Base-by-base conservation (phyloP, 73 alveolate genomes). In the Strombidium stylifer region DNA sequence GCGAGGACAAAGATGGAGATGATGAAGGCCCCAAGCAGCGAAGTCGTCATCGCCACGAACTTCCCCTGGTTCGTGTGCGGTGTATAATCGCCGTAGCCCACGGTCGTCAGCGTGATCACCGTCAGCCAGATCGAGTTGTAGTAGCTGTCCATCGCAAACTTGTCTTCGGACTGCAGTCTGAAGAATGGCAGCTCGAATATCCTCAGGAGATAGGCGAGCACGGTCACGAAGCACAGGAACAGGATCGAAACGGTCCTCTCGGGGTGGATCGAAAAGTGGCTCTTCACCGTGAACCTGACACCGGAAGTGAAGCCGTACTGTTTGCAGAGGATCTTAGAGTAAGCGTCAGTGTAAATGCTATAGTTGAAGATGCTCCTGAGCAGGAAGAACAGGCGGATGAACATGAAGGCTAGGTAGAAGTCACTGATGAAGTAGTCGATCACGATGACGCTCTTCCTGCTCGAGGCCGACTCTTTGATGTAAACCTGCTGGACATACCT, bases 11-110 rank as follows among this genome's bases (percentile, higher is more conserved):
- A 41, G 60, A 77, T 25, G 12, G 91, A 72, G 32, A 80, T 61
- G 27, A 74, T 47, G 56, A 73, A 80, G 42, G 87, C 80, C 0
- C 91, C 91, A 68, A 80, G 64, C 10, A 80, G 45, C 3, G 91
- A 73, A 45, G 65, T 34, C 37, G 75, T 26, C 15, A 75, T 45
- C 14, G 84, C 40, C 16, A 80, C 67, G 34, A 60, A 10, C 47
- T 84, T 73, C 23, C 94, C 94, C 57, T 81, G 56, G 15, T 54
- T 65, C 15, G 94, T 69, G 18, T 46, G 44, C 19, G 94, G 91
- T 21, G 12, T 54, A 27, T 81, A 69, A 50, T 84, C 94, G 12
- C 94, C 94, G 59, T 62, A 84, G 14, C 94, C 94, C 12, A 84
- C 84, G 19, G 94, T 84, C 6, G 91, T 54, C 89, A 84, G 80